Conservation (phyloP, 2,329 filamentous ascomycete genomes). For the Aureobasidium sp. region DNA sequence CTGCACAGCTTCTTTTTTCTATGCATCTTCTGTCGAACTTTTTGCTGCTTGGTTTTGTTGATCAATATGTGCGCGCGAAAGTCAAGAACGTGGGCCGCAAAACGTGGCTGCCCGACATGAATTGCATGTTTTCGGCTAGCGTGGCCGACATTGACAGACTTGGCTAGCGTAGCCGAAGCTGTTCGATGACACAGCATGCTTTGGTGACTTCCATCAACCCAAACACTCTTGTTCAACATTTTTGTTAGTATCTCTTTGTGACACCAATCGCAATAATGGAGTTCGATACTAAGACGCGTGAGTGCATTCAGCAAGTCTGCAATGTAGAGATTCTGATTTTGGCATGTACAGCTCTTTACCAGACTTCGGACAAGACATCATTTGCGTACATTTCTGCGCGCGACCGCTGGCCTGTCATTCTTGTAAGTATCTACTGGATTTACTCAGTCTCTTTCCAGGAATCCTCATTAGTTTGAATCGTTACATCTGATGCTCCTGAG, state of each 20-base stretch:
- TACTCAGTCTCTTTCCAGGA: background rate
- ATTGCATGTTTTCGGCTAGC: background rate
- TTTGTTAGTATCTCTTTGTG: background rate
- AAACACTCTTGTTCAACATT: background rate
- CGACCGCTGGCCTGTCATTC: conserved; percentile 87
- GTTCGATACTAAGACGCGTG: conserved; percentile 66
- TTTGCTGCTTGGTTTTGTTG: background rate
- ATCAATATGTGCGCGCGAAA: background rate
- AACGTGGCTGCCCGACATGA: background rate
- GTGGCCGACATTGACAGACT: background rate
- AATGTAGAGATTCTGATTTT: conserved; percentile 16
- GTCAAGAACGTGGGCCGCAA: background rate
- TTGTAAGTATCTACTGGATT: conserved; percentile 50
- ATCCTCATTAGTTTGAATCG: background rate
- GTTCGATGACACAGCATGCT: background rate
- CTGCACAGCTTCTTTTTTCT: background rate
- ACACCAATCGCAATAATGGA: conserved; percentile 50
- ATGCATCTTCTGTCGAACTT: background rate
- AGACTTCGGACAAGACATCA: conserved; percentile 73
- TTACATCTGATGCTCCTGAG: background rate
- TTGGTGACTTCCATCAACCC: background rate
- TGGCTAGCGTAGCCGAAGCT: background rate
- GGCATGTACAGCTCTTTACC: conserved; percentile 57
- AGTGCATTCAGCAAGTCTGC: conserved; percentile 27
- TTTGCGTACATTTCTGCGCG: conserved; percentile 82